Conservation (phyloP, 129 eudicot species). For the Pulicaria dysenterica region DNA sequence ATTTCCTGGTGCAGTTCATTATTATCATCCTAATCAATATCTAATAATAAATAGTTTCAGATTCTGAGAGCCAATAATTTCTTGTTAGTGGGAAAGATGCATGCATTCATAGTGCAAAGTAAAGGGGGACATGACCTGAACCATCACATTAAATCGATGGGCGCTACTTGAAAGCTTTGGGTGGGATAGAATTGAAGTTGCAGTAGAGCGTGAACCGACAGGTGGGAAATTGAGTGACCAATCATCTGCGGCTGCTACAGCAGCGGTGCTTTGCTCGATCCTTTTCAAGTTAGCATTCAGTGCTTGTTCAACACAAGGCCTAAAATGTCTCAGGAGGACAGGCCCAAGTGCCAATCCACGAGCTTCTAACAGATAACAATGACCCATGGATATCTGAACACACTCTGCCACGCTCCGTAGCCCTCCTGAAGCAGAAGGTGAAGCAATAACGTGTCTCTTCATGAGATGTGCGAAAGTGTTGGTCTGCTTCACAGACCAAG, state of each 20-base stretch:
- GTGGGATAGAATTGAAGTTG: slow-evolving; percentile 43
- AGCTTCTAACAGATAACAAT: slow-evolving; percentile 74
- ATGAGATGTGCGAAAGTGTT: slow-evolving; percentile 58
- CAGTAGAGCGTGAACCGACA: slow-evolving; percentile 45
- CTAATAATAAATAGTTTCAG: too few species aligned
- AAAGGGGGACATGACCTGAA: slow-evolving; percentile 49
- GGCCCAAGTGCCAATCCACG: slow-evolving; percentile 90
- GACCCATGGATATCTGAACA: slow-evolving; percentile 80
- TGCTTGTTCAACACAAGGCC: slow-evolving; percentile 79
- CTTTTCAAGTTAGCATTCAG: slow-evolving; percentile 68
- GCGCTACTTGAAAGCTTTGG: slow-evolving; percentile 84
- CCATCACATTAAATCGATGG: slow-evolving; percentile 75
- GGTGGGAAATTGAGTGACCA: slow-evolving; percentile 71
- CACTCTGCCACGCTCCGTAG: slow-evolving; percentile 75
- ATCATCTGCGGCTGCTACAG: slow-evolving; percentile 88
- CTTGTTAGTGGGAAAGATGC: background rate
- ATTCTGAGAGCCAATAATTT: too few species aligned
- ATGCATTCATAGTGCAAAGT: background rate
- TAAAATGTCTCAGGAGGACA: slow-evolving; percentile 65
- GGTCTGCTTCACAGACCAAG: slow-evolving; percentile 83
- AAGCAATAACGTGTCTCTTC: slow-evolving; percentile 60
- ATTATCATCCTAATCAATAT: slow-evolving; percentile 10
- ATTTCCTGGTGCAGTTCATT: slow-evolving; percentile 50
- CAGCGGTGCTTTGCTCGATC: slow-evolving; percentile 73
- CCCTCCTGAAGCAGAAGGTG: slow-evolving; percentile 80